Base-by-base conservation (phyloP, 192 early-diverging fungal genomes). In the Coemansia sp. region DNA sequence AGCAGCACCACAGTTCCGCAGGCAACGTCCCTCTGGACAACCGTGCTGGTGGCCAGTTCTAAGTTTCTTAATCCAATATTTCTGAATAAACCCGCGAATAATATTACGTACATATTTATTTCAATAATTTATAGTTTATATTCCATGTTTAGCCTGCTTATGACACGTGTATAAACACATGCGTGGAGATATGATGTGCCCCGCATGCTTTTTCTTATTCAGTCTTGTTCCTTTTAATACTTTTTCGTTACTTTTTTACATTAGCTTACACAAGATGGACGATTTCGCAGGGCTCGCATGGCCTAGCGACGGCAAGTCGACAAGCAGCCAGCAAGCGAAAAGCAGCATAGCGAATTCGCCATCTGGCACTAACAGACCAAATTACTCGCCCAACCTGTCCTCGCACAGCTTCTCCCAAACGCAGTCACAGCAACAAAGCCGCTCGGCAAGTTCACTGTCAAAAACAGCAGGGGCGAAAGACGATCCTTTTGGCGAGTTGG, bases 401-500 rank as follows among this genome's bases (percentile, higher is more conserved):
- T 46, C 55, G 5, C 25, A 13, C 17, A 23, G 47, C 19, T 14
- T 19, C 19, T 2, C 17, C 33, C 22, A 33, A n/a, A 2, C 3
- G 19, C 3, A 48, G 9, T n/a, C n/a, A n/a, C 23, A 55, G 7
- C 22, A 15, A 17, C 24, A 55, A 25, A 59, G 21, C 17, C 55
- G 57, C 52, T 39, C 52, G 9, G 55, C 30, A 23, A 57, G 34
- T 11, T 44, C 65, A 9, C 7, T 37, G 9, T 25, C 18, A 11
- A 14, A 39, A 1, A 27, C 14, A 45, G 4, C 46, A 4, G 33
- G 33, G 14, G 34, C 33, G 17, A 78, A 71, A 47, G 74, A 77
- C 34, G 73, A 78, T 21, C 74, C 74, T 1, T 78, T 78, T 61
- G 74, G 74, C 50, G 74, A 78, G 52, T 62, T 78, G 14, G 74